Evolutionary conservation across 2,329 filamentous ascomycete genomes (phyloP).

Genomic region (Elsinoe fawcettii): DNA sequence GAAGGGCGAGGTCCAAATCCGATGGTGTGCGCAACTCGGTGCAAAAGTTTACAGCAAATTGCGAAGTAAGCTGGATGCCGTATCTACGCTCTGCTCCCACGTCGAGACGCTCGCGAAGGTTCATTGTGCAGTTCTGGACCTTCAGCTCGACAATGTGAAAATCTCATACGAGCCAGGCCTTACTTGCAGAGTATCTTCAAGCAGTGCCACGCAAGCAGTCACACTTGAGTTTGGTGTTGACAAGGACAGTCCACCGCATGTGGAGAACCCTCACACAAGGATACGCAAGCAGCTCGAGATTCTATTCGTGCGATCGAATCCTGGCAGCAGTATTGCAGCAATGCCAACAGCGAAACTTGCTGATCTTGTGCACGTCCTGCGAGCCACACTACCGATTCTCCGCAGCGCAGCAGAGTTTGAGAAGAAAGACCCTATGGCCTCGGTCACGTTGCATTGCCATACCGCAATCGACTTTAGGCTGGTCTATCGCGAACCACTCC

Average conservation of each 20-base stretch:
- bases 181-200: not conserved
- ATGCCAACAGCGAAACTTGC: slow-evolving; percentile 44
- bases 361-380: slow-evolving; percentile 50
- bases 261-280: not conserved
- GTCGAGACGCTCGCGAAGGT: not conserved
- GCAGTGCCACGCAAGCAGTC: not conserved
- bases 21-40: not conserved
- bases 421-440: slow-evolving; percentile 19
- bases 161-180: not conserved
- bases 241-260: not conserved
- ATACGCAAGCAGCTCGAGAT: slow-evolving; percentile 11
- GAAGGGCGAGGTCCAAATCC: slow-evolving; percentile 6
- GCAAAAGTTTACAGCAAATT: not conserved
- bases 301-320: not conserved
- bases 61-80: not conserved
- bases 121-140: not conserved
- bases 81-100: not conserved
- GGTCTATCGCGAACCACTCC: slow-evolving; percentile 34
- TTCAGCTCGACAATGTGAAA: not conserved
- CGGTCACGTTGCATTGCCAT: slow-evolving; percentile 28
- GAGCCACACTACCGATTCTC: slow-evolving; percentile 57
- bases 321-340: not conserved
- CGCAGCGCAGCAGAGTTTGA: slow-evolving; percentile 55
- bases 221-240: not conserved
- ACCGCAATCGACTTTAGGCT: slow-evolving; percentile 32